Base-by-base conservation (phyloP, 352 stramenopile genomes). In the Phytophthora foliorum region DNA sequence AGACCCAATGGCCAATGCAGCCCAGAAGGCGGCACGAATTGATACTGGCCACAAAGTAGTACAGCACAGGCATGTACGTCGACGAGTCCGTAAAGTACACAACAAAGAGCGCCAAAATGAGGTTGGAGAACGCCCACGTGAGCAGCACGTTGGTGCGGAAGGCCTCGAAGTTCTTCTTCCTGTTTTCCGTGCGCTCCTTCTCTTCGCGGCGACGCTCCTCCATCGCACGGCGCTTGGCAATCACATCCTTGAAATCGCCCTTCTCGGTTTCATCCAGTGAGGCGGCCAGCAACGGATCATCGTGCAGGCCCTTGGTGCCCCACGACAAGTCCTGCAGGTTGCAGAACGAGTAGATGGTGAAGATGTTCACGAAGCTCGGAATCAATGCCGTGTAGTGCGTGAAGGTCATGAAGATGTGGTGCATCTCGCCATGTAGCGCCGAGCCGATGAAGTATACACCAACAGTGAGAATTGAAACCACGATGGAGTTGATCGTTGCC, bases 291-390 rank as follows among this genome's bases (percentile, higher is more conserved):
- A 81, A 49, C n/a, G 85, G 84, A 45, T 92, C 86, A 24, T 86
- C 68, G 27, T 75, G 63, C 24, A 95, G 61, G 0, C 89, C 89
- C 50, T 93, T 94, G 1, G 88, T 97, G 8, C 90, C 90, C 90
- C 90, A 97, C 14, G 85, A 95, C 53, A 97, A 73, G 57, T 97
- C 85, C 31, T 97, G 88, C 27, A 97, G 73, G 76, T 96, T 95
- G 60, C 86, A 96, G 71, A 95, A 96, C 53, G 87, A 94, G 83
- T 96, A 97, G 57, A 97, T 92, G 22, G 85, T 93, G 53, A 96
- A 93, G 51, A 96, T 96, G 70, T 95, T 96, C 32, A 97, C 86
- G 49, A 96, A 96, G 48, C 82, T 94, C 29, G 90, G 90, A 54
- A 95, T 91, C 45, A 97, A 65, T 17, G 88, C 80, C 48, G 85